phyloP scores from a whole-genome alignment of 352 stramenopile genomes.

The Pythium insidiosum region DNA sequence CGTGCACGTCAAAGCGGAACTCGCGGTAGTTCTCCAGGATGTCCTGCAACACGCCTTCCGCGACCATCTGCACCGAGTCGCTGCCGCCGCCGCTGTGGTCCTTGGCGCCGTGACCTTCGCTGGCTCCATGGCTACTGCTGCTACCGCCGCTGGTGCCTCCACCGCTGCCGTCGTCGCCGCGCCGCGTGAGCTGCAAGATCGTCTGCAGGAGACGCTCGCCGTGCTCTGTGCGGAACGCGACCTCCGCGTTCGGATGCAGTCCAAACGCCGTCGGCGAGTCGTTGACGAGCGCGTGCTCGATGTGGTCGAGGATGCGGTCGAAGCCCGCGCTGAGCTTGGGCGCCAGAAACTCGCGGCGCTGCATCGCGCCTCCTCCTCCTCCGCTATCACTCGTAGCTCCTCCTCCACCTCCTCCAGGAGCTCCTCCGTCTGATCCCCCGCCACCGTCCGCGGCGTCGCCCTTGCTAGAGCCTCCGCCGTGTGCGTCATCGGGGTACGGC shows the following conservation, averaged over 20 bases:
- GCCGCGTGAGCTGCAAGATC: constrained; percentile 59
- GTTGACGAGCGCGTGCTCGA: constrained; percentile 71
- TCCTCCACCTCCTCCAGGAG: constrained; percentile 2
- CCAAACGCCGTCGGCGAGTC: constrained; percentile 87
- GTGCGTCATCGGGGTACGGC: constrained; percentile 66
- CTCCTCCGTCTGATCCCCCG: constrained; percentile 12
- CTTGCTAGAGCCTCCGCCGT: constrained; percentile 14
- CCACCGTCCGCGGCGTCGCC: constrained; percentile 9
- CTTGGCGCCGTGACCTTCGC: constrained; percentile 16
- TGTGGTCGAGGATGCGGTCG: constrained; percentile 84
- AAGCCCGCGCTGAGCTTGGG: constrained; percentile 63
- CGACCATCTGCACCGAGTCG: constrained; percentile 70
- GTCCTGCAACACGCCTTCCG: constrained; percentile 83
- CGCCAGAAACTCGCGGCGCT: constrained; percentile 53
- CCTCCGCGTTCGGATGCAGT: constrained; percentile 91
- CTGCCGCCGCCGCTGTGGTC: background rate
- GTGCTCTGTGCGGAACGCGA: constrained; percentile 85
- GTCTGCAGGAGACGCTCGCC: constrained; percentile 71
- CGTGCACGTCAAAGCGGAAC: constrained; percentile 74
- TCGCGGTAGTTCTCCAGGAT: constrained; percentile 88
- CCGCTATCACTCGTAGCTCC: constrained; percentile 1
- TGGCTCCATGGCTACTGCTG: background rate
- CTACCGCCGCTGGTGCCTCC: background rate
- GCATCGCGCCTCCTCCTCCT: constrained; percentile 9
- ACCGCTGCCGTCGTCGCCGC: background rate